Percentiles rank a stretch among this genome's conserved stretches.
Evolutionary conservation across 345 rosid species (phyloP).

Genomic region (Odontarrhena argentea): DNA sequence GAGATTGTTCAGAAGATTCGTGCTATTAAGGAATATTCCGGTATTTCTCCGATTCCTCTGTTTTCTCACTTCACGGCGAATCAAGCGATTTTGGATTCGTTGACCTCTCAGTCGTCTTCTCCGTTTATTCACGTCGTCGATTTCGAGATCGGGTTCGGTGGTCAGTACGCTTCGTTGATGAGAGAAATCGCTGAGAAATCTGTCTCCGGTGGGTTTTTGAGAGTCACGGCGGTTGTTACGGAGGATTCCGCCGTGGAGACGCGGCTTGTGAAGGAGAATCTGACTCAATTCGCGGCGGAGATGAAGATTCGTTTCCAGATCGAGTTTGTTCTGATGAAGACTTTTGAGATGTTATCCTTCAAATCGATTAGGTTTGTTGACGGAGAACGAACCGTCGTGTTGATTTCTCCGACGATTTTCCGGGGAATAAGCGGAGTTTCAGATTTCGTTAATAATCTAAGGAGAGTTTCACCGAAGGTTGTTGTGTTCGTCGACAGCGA

Average conservation of each 20-base stretch:
- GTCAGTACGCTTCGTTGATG: slow-evolving; percentile 90
- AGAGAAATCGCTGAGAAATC: slow-evolving; percentile 68
- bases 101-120: slow-evolving; percentile 49
- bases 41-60: slow-evolving; percentile 84
- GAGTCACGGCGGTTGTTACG: slow-evolving; percentile 79
- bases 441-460: slow-evolving; percentile 56
- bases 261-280: slow-evolving; percentile 68
- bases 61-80: slow-evolving; percentile 83
- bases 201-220: slow-evolving; percentile 49
- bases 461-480: slow-evolving; percentile 59
- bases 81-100: slow-evolving; percentile 81
- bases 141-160: slow-evolving; percentile 90
- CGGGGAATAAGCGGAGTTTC: slow-evolving; percentile 54
- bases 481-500: slow-evolving; percentile 75
- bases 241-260: slow-evolving; percentile 74
- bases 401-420: slow-evolving; percentile 65
- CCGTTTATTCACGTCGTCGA: slow-evolving; percentile 80
- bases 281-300: slow-evolving; percentile 79
- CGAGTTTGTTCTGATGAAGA: slow-evolving; percentile 65
- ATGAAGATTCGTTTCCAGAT: slow-evolving; percentile 70
- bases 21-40: slow-evolving; percentile 73
- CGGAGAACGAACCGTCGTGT: slow-evolving; percentile 65
- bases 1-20: slow-evolving; percentile 73
- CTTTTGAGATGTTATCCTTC: slow-evolving; percentile 73
- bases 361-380: slow-evolving; percentile 70